Conservation (phyloP, 805 yeast species). For the Yamadazyma nakazawae region DNA sequence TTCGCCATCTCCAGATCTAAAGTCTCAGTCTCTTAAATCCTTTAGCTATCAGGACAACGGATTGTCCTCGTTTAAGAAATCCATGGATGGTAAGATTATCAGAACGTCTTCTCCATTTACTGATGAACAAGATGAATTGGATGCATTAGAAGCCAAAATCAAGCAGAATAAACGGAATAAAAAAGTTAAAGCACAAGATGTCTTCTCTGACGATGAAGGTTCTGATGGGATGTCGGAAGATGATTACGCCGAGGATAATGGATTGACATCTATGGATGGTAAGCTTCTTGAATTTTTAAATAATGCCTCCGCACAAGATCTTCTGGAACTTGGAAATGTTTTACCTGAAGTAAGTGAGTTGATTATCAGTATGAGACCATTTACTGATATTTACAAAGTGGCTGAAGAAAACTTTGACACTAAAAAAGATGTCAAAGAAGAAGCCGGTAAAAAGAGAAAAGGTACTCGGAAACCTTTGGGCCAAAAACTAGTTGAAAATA, state of each 20-base stretch:
- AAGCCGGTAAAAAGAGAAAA: conserved; percentile 28
- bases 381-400: conserved; percentile 52
- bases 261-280: conserved; percentile 51
- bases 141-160: conserved; percentile 37
- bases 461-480: conserved; percentile 57
- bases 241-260: conserved; percentile 28
- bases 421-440: conserved; percentile 15
- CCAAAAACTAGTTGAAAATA: conserved; percentile 66
- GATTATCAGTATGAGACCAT: conserved; percentile 72
- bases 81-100: conserved; percentile 9
- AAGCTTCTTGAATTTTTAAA: conserved; percentile 77
- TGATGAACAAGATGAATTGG: conserved; percentile 30
- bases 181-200: conserved; percentile 14
- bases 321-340: conserved; percentile 76
- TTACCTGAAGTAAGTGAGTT: conserved; percentile 61
- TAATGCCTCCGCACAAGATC: conserved; percentile 67
- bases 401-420: conserved; percentile 49
- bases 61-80: conserved; percentile 7
- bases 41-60: conserved; percentile 11
- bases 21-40: conserved; percentile 5
- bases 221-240: conserved; percentile 52
- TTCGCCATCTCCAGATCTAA: conserved; percentile 2
- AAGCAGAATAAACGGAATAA: conserved; percentile 27
- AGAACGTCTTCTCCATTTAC: conserved; percentile 4
- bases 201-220: conserved; percentile 45